Base-by-base conservation (phyloP, 345 rosid genomes). In the Camelina neglecta region DNA sequence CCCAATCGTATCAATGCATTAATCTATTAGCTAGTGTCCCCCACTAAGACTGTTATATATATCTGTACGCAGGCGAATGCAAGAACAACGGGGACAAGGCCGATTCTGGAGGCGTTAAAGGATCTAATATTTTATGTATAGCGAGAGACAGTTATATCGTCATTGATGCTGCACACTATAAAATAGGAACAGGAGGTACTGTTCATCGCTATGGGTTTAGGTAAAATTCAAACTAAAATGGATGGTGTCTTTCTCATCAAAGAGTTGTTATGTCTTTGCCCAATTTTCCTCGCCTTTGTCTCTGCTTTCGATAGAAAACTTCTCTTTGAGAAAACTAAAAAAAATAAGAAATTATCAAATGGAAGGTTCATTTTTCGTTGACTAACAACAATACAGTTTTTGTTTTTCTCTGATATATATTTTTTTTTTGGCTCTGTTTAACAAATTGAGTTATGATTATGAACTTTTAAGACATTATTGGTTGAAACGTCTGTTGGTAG, bases 81-180 rank as follows among this genome's bases (percentile, higher is more conserved):
- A 90, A 85, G 96, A 83, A 80, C 97, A 90, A 80, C 89, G 87
- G 74, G 90, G 87, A 60, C 90, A 86, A 54, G 82, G 84, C 67
- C 80, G 89, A 24, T 61, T 86, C 61, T 88, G 91, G 90, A 70
- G 79, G 69, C 90, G 85, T 4, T 92, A 85, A 29, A 53, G 21
- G 66, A 49, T 47, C 62, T 45, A 13, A 18, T 6, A 44, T 66
- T 66, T 66, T 11, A 7, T 78, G 77, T 66, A 78, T 72, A 72
- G 74, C 56, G 73, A 65, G 72, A 65, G 76, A 39, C 67, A 61
- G 51, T 78, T 56, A 54, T 54, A 62, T 76, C 64, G 49, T 76
- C 60, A 56, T 56, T 49, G 67, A 77, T 71, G 62, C 62, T 55
- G 41, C 76, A 71, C 66, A 26, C 67, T 66, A 71, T 64, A 64